phyloP scores from a whole-genome alignment of 2,329 filamentous ascomycete genomes.

The Colletotrichum cordylinicola region DNA sequence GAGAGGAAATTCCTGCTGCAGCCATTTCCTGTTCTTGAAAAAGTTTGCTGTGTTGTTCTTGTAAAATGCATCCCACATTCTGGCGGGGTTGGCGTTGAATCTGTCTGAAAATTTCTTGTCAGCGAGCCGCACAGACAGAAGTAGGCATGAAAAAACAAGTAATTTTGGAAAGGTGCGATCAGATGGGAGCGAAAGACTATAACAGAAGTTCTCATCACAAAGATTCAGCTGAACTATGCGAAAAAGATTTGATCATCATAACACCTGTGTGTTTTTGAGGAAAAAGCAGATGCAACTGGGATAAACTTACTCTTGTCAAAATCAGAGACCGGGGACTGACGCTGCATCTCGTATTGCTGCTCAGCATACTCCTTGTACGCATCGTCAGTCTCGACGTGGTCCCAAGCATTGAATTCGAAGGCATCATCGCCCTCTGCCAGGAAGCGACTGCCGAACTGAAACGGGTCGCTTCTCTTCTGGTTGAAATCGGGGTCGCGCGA shows the following conservation, averaged over 20 bases:
- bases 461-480: constrained; percentile 88
- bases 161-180: constrained; percentile 42
- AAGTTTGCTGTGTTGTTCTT: constrained; percentile 97
- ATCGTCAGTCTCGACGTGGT: constrained; percentile 93
- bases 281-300: not conserved
- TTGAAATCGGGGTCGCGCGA: constrained; percentile 77
- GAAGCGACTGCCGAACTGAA: constrained; percentile 91
- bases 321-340: constrained; percentile 84
- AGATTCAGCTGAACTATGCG: constrained; percentile 68
- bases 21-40: constrained; percentile 98
- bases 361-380: constrained; percentile 86
- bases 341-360: constrained; percentile 84
- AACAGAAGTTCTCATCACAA: constrained; percentile 59
- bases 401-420: constrained; percentile 98
- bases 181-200: constrained; percentile 80
- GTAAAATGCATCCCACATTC: constrained; percentile 99
- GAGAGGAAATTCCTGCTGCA: constrained; percentile 93
- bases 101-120: constrained; percentile 60
- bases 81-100: constrained; percentile 89
- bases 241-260: constrained; percentile 34
- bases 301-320: constrained; percentile 80
- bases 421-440: constrained; percentile 86
- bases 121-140: constrained; percentile 34
- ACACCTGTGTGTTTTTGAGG: constrained; percentile 26
- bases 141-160: constrained; percentile 5